Evolutionary conservation across 1,284 basidiomycete species (phyloP).

Genomic region (Heterobasidion annosum): DNA sequence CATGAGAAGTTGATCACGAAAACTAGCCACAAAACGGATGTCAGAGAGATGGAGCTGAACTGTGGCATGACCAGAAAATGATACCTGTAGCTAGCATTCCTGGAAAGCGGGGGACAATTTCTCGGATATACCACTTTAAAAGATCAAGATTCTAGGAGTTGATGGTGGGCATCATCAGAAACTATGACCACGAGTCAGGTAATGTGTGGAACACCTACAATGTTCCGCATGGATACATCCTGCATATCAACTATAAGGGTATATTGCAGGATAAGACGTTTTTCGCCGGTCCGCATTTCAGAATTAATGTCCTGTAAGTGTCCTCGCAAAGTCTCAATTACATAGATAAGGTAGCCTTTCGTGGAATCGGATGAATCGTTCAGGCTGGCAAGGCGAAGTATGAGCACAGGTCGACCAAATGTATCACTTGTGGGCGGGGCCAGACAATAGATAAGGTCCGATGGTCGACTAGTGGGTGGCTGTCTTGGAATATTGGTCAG

Average conservation of each 20-base stretch:
- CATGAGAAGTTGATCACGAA: constrained; percentile 80
- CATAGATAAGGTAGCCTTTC: constrained; percentile 34
- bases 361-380: constrained; percentile 25
- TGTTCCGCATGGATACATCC: constrained; percentile 44
- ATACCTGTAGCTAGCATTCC: constrained; percentile 70
- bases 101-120: constrained; percentile 64
- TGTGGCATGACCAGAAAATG: constrained; percentile 10
- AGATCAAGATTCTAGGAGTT: constrained; percentile 45
- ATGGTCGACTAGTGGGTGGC: constrained; percentile 14
- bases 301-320: constrained; percentile 37
- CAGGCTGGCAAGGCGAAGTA: constrained; percentile 31
- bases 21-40: constrained; percentile 26
- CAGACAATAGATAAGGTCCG: constrained; percentile 34
- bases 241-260: constrained; percentile 62
- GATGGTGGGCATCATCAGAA: constrained; percentile 4
- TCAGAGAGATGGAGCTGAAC: neutral
- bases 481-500: constrained; percentile 34
- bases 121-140: constrained; percentile 52
- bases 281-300: constrained; percentile 7
- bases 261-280: constrained; percentile 48
- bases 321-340: constrained; percentile 45
- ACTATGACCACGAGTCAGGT: neutral
- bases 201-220: constrained; percentile 33
- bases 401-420: constrained; percentile 53
- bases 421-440: constrained; percentile 44